Percentiles rank a stretch among this genome's conserved stretches.
Evolutionary conservation across 192 early-diverging fungal genomes (phyloP).

Genomic region (Cetraspora pellucida): DNA sequence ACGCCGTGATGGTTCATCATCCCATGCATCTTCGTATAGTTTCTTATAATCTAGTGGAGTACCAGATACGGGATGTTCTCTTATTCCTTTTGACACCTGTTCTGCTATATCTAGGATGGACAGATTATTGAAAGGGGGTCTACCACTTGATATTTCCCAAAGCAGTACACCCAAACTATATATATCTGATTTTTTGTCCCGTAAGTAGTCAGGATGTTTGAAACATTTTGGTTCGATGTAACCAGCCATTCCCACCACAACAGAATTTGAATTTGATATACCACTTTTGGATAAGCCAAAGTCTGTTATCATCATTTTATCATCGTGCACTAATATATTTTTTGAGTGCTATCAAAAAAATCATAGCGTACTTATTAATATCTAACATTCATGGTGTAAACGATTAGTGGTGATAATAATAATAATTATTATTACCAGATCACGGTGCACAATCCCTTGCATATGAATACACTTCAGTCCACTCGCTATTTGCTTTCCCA

Average conservation of each 20-base stretch:
- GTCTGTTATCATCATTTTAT: no score
- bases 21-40: slow-evolving; percentile 5
- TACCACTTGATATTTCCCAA: slow-evolving; percentile 48
- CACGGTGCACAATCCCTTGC: not conserved
- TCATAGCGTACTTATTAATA: no score
- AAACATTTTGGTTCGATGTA: slow-evolving; percentile 21
- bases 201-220: not conserved
- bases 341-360: not conserved
- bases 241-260: not conserved
- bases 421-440: slow-evolving; percentile 16
- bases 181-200: slow-evolving; percentile 44
- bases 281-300: no score
- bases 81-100: slow-evolving; percentile 35
- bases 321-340: no score
- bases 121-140: slow-evolving; percentile 34
- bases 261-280: not conserved
- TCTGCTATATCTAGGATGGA: slow-evolving; percentile 14
- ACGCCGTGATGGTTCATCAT: not conserved
- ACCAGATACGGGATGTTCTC: slow-evolving; percentile 34
- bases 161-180: slow-evolving; percentile 49
- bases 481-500: no score
- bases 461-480: not conserved
- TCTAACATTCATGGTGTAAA: no score
- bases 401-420: no score
- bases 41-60: slow-evolving; percentile 44